phyloP scores from a whole-genome alignment of 2,329 filamentous ascomycete species.

The Leptodontidium sp. region DNA sequence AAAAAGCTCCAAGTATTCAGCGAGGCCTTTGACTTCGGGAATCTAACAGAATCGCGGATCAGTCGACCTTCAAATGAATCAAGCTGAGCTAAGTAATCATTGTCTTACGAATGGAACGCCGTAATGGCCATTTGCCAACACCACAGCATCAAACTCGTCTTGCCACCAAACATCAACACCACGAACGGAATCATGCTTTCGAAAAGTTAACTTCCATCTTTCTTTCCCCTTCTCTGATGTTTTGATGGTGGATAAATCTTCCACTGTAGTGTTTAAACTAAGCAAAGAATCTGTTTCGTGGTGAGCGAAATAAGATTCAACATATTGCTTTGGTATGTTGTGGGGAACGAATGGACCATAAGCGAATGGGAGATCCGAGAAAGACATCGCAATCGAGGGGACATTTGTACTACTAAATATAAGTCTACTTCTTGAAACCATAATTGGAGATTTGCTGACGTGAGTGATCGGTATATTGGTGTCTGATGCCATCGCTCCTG shows the following conservation, averaged over 20 bases:
- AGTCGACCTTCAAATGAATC: neutral
- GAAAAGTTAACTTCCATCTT: conserved; percentile 57
- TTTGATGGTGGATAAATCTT: conserved; percentile 53
- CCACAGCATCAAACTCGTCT: conserved; percentile 70
- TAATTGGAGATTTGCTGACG: conserved; percentile 49
- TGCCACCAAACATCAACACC: conserved; percentile 62
- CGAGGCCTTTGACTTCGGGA: conserved; percentile 67
- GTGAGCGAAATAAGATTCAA: conserved; percentile 62
- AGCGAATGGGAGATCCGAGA: conserved; percentile 60
- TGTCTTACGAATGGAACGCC: conserved; percentile 66
- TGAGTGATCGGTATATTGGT: conserved; percentile 60
- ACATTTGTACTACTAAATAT: conserved; percentile 58
- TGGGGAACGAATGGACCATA: conserved; percentile 66
- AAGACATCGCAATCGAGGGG: conserved; percentile 63
- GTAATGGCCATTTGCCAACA: conserved; percentile 80
- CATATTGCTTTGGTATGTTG: conserved; percentile 61
- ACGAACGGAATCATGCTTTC: conserved; percentile 54
- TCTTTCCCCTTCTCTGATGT: conserved; percentile 29
- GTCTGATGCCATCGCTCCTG: conserved; percentile 58
- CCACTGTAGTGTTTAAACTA: conserved; percentile 59
- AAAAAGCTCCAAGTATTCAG: conserved; percentile 63
- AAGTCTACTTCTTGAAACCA: neutral
- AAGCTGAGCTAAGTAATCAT: neutral
- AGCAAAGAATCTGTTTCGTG: conserved; percentile 58
- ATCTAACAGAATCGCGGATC: conserved; percentile 46